Evolutionary conservation across 2,329 filamentous ascomycete genomes (phyloP), one percentile per base, ranked within the genome.

Genomic region (Sclerotinia spermophila): DNA sequence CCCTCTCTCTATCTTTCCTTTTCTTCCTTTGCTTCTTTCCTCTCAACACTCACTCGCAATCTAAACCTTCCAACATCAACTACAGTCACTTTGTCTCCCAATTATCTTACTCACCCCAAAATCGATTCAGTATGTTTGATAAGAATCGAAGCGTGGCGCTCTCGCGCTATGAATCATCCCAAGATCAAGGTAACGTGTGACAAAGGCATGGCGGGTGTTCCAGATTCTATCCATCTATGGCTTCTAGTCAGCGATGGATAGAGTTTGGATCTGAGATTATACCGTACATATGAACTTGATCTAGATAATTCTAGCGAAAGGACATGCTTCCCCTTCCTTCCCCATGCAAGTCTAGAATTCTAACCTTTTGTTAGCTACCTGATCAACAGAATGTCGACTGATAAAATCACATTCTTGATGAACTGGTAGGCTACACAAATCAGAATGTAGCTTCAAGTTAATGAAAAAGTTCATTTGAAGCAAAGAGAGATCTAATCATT

Each of bases 231-330:
- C 27, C n/a, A 13, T 44, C 40, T 44, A n/a, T 40, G 35, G n/a
- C 30, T 19, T 35, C 13, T 17, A 62, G 51, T 33, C 58, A 15
- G 51, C 51, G 61, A 40, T 3, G 60, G 24, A 53, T 55, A 69
- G 78, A 80, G 79, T 76, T 74, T 79, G 78, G 84, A 83, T 90
- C 89, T 91, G 89, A 91, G 89, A 92, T 86, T 82, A 91, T 90
- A 92, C 89, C 89, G 89, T 86, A 68, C 55, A 59, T 51, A 51
- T 83, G 86, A 92, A 93, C 90, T 92, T 92, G 90, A 92, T 91
- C 89, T 91, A 89, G 88, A 89, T 90, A 92, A 92, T 92, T 86
- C 89, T 89, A 92, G 90, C 90, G 91, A 90, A 92, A 92, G 90
- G 88, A 92, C 87, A 90, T 92, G 90, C 90, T 90, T 90, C 87